phyloP scores from a whole-genome alignment of 805 yeast species.

The Suhomyces pyralidae region DNA sequence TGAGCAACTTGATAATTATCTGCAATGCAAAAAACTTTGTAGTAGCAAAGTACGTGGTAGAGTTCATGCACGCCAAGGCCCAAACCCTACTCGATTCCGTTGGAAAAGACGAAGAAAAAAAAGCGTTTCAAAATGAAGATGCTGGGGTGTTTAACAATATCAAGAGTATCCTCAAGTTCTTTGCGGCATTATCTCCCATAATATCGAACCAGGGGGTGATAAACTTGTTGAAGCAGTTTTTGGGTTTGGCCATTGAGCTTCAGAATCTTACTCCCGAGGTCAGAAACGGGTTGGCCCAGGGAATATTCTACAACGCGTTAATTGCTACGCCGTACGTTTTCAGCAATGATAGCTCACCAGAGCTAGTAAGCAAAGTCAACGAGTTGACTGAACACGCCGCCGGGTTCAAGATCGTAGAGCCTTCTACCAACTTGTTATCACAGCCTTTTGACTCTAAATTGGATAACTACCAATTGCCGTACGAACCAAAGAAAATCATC shows the following conservation, averaged over 20 bases:
- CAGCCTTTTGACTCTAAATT: conserved; percentile 39
- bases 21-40: conserved; percentile 61
- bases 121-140: conserved; percentile 18
- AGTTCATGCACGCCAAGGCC: conserved; percentile 61
- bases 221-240: conserved; percentile 50
- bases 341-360: conserved; percentile 37
- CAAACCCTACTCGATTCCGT: conserved; percentile 50
- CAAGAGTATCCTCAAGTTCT: conserved; percentile 67
- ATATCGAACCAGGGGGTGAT: conserved; percentile 43
- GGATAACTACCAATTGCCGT: conserved; percentile 42
- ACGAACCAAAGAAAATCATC: conserved; percentile 48
- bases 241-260: conserved; percentile 54
- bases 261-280: conserved; percentile 34
- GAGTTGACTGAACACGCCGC: conserved; percentile 48
- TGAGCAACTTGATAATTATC: conserved; percentile 63
- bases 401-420: conserved; percentile 29
- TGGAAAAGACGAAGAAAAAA: conserved; percentile 13
- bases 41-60: conserved; percentile 68
- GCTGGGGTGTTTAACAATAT: conserved; percentile 67
- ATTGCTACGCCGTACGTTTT: conserved; percentile 64
- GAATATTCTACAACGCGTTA: conserved; percentile 59
- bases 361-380: conserved; percentile 33
- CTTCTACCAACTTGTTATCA: conserved; percentile 17
- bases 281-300: conserved; percentile 64
- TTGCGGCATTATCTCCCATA: conserved; percentile 64